A percentile compares a stretch with the other conserved stretches of the same genome.
These are phyloP conservation scores for Penicillium sp. DNA, from an alignment of 2,329 filamentous ascomycete species.

Conservation along the genomic window DNA sequence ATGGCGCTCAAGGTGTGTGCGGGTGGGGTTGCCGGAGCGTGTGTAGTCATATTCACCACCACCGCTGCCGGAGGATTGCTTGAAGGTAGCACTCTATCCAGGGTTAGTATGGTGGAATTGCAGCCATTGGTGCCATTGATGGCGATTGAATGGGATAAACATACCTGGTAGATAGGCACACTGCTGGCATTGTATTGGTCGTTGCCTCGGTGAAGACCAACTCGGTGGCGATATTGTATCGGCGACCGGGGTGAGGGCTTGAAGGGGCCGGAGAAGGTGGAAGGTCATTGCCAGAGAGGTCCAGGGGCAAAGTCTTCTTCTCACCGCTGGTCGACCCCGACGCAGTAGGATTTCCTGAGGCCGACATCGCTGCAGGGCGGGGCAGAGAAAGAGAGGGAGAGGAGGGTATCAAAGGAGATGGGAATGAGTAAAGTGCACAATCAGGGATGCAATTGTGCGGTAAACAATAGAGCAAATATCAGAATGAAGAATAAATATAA, in stretches of 20 bases:
- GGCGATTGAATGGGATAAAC: constrained; percentile 2
- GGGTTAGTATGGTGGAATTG: not conserved
- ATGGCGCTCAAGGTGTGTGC: constrained; percentile 93
- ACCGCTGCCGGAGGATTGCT: constrained; percentile 78
- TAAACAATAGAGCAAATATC: no score
- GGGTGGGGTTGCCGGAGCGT: constrained; percentile 92
- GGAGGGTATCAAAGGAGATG: not conserved
- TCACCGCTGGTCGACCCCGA: constrained; percentile 32
- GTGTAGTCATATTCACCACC: constrained; percentile 98
- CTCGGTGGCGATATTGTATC: constrained; percentile 93
- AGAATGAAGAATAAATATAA: not conserved
- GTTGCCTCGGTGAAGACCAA: constrained; percentile 92
- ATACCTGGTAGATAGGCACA: constrained; percentile 89
- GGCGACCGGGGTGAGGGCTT: constrained; percentile 79
- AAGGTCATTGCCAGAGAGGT: constrained; percentile 80
- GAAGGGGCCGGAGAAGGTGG: constrained; percentile 93
- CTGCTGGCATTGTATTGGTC: constrained; percentile 98
- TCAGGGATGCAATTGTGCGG: not conserved
- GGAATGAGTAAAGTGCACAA: not conserved
- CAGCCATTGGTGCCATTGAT: not conserved
- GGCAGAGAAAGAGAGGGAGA: constrained; percentile 15
- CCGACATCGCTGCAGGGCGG: constrained; percentile 44
- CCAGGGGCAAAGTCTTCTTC: constrained; percentile 61
- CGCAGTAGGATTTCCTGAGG: constrained; percentile 29
- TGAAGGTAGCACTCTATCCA: constrained; percentile 84